Percentiles rank a stretch among this genome's conserved stretches.
phyloP scores from a whole-genome alignment of 2,329 filamentous ascomycete species.

The Helotiales sp. region DNA sequence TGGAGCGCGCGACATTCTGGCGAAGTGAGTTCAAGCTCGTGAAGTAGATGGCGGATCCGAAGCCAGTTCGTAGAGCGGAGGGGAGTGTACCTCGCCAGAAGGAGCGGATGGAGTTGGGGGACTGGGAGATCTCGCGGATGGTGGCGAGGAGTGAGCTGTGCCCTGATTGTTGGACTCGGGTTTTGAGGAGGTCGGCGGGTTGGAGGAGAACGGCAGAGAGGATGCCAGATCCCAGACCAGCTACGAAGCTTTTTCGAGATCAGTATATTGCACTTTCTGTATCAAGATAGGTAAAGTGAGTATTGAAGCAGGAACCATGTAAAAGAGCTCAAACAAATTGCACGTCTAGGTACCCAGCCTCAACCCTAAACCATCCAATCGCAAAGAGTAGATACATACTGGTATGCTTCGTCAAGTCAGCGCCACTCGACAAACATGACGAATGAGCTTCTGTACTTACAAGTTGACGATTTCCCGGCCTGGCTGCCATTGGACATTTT shows the following conservation, averaged over 20 bases:
- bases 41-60: constrained; percentile 94
- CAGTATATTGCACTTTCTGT: neutral
- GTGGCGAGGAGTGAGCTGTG: constrained; percentile 70
- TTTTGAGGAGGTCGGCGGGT: constrained; percentile 95
- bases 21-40: constrained; percentile 83
- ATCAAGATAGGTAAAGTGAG: too few relatives aligned
- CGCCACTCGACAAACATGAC: neutral
- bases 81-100: constrained; percentile 94
- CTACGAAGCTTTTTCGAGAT: constrained; percentile 61
- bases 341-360: neutral
- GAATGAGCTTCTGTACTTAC: constrained; percentile 44
- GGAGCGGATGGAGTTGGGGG: constrained; percentile 65
- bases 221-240: constrained; percentile 85
- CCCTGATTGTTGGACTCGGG: constrained; percentile 87
- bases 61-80: constrained; percentile 89
- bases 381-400: constrained; percentile 46
- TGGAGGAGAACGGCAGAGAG: constrained; percentile 90
- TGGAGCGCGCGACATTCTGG: constrained; percentile 62
- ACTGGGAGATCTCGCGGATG: constrained; percentile 70
- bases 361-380: neutral
- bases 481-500: constrained; percentile 57
- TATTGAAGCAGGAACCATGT: neutral
- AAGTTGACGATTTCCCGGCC: constrained; percentile 54
- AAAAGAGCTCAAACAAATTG: neutral
- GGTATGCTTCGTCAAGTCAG: constrained; percentile 62